Evolutionary conservation across 305 asterid species (phyloP).

Genomic region (Ilex paraguariensis): DNA sequence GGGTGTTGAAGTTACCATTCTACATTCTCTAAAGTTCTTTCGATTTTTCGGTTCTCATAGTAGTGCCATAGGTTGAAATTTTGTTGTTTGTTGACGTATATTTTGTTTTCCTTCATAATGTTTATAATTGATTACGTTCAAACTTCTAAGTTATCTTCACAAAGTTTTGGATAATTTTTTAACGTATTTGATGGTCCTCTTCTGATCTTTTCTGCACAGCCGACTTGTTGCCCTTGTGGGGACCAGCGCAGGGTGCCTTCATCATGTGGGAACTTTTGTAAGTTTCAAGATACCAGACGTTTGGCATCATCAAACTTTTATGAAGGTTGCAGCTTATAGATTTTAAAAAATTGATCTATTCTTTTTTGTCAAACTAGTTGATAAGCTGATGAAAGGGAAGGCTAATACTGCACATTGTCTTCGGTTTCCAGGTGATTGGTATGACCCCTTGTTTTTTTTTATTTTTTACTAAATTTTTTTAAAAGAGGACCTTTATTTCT

Average conservation of each 20-base stretch:
- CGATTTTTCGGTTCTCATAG: too few relatives aligned
- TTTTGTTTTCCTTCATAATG: too few relatives aligned
- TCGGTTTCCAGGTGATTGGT: constrained; percentile 94
- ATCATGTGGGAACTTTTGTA: constrained; percentile 93
- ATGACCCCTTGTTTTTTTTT: constrained; percentile 15
- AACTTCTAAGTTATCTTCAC: too few relatives aligned
- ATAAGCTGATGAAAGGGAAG: constrained; percentile 91
- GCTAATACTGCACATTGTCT: constrained; percentile 97
- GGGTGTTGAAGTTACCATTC: too few relatives aligned
- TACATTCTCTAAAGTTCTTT: too few relatives aligned
- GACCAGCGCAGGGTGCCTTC: constrained; percentile 95
- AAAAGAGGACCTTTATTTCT: not conserved
- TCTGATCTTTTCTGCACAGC: constrained; percentile 41
- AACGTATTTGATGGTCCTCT: not conserved
- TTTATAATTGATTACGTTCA: too few relatives aligned
- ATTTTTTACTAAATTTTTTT: not conserved
- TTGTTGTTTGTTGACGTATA: too few relatives aligned
- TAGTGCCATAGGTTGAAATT: too few relatives aligned
- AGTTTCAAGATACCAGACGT: constrained; percentile 19
- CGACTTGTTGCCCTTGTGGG: constrained; percentile 97
- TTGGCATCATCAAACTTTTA: too few relatives aligned
- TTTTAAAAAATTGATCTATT: not conserved
- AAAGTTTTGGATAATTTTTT: too few relatives aligned
- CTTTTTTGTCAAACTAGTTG: constrained; percentile 48
- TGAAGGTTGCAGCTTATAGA: constrained; percentile 3